These are phyloP conservation scores for Malania oleifera DNA, from an alignment of 164 flowering plant species.

Conservation along the genomic window DNA sequence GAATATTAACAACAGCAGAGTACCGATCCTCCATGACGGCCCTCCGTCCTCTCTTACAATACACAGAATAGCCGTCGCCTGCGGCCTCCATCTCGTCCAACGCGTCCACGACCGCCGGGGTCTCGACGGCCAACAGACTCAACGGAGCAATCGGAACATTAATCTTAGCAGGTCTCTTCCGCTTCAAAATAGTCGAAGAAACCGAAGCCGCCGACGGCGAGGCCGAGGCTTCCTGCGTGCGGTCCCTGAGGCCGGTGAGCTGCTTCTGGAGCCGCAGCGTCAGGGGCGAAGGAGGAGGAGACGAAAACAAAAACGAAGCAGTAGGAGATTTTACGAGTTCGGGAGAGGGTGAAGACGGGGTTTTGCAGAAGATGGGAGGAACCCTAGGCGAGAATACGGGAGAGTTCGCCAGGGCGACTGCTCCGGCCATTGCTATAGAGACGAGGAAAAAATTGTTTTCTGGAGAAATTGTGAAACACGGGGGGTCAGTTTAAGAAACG, in stretches of 20 bases:
- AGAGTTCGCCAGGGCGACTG: constrained; percentile 28
- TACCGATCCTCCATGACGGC: constrained; percentile 53
- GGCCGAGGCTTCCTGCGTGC: not conserved
- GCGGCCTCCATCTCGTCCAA: constrained; percentile 35
- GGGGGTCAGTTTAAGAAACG: too few relatives aligned
- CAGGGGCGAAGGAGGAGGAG: constrained; percentile 5
- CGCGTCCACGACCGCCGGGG: constrained; percentile 10
- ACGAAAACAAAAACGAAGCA: not conserved
- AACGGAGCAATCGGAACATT: constrained; percentile 29
- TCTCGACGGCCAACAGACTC: constrained; percentile 4
- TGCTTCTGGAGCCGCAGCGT: not conserved
- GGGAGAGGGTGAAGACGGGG: constrained; percentile 10
- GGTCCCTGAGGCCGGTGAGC: not conserved
- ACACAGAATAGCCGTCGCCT: constrained; percentile 45
- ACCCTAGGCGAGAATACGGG: constrained; percentile 30
- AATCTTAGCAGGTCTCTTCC: constrained; percentile 53
- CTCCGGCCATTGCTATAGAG: constrained; percentile 18
- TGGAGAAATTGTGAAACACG: too few relatives aligned
- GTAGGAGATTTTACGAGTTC: constrained; percentile 1
- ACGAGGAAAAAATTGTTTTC: too few relatives aligned
- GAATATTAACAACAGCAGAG: constrained; percentile 31
- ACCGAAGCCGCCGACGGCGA: not conserved
- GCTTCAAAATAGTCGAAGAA: constrained; percentile 29
- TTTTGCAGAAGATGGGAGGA: constrained; percentile 22
- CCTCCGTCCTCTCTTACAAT: constrained; percentile 44